Conservation (phyloP, 1,284 basidiomycete genomes). For the Paramarasmius palmivorus region DNA sequence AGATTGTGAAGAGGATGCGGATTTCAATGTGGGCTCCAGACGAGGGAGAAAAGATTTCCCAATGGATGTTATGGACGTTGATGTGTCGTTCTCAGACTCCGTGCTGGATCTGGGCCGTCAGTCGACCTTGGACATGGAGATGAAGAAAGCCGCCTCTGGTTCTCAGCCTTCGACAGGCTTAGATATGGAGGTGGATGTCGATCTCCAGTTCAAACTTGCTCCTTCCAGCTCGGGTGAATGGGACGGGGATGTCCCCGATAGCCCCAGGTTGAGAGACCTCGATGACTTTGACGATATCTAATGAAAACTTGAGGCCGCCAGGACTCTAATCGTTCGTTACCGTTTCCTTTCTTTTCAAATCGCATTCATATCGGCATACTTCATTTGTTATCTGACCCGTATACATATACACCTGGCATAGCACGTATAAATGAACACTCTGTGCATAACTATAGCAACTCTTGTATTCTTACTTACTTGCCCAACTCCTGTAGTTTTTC, state of each 20-base stretch:
- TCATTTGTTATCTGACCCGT: neutral
- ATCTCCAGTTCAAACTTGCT: neutral
- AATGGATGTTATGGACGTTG: constrained; percentile 5
- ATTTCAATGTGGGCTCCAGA: too few relatives aligned
- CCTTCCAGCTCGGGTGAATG: neutral
- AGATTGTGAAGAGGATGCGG: neutral
- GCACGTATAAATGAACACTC: too few relatives aligned
- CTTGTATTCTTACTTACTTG: too few relatives aligned
- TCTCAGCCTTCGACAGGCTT: too few relatives aligned
- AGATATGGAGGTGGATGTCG: constrained; percentile 1
- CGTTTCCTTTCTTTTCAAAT: neutral
- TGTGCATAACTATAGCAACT: too few relatives aligned
- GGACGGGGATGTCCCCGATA: neutral
- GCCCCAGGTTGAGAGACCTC: neutral
- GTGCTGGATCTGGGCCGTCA: neutral
- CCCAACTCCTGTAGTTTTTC: too few relatives aligned
- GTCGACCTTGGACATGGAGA: neutral
- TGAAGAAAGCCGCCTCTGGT: neutral
- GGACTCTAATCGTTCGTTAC: neutral
- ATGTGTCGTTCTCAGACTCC: neutral
- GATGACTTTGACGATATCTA: constrained; percentile 1
- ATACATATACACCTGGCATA: neutral
- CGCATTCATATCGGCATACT: neutral
- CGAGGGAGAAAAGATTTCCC: neutral
- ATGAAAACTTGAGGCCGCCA: neutral